phyloP scores from a whole-genome alignment of 345 rosid genomes.

The Pelargonium nanum region DNA sequence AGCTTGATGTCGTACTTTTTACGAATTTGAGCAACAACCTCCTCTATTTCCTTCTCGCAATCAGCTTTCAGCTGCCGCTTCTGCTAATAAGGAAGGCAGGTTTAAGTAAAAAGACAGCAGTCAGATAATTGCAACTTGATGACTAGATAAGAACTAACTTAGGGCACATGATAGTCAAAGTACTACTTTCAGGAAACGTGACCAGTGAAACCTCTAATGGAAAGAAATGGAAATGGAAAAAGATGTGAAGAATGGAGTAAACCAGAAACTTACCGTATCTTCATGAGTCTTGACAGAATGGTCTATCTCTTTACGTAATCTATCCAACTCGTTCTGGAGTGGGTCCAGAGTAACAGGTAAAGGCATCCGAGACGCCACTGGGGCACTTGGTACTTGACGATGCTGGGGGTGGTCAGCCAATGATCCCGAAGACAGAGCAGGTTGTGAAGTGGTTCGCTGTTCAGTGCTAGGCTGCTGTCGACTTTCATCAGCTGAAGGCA shows the following conservation, averaged over 20 bases:
- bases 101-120: not conserved
- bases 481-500: too few species aligned
- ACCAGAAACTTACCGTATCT: slow-evolving; percentile 27
- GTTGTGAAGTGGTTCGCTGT: too few species aligned
- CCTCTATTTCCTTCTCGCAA: slow-evolving; percentile 48
- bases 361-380: slow-evolving; percentile 19
- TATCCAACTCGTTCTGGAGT: slow-evolving; percentile 51
- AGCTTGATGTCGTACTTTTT: slow-evolving; percentile 29
- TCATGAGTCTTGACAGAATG: slow-evolving; percentile 20
- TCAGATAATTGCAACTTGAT: too few species aligned
- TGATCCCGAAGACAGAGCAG: not conserved
- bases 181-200: too few species aligned
- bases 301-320: slow-evolving; percentile 27
- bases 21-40: slow-evolving; percentile 31
- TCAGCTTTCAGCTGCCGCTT: slow-evolving; percentile 32
- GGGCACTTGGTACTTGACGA: slow-evolving; percentile 17
- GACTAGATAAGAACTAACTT: too few species aligned
- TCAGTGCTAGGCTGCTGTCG: too few species aligned
- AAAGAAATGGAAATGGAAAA: not conserved
- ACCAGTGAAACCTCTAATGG: not conserved
- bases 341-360: slow-evolving; percentile 27
- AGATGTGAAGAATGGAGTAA: slow-evolving; percentile 1
- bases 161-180: too few species aligned
- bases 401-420: not conserved
- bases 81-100: slow-evolving; percentile 23